Percentiles rank a stretch among this genome's conserved stretches.
These are phyloP conservation scores for Rosa multiflora DNA, from an alignment of 306 rosid genomes.

Conservation along the genomic window DNA sequence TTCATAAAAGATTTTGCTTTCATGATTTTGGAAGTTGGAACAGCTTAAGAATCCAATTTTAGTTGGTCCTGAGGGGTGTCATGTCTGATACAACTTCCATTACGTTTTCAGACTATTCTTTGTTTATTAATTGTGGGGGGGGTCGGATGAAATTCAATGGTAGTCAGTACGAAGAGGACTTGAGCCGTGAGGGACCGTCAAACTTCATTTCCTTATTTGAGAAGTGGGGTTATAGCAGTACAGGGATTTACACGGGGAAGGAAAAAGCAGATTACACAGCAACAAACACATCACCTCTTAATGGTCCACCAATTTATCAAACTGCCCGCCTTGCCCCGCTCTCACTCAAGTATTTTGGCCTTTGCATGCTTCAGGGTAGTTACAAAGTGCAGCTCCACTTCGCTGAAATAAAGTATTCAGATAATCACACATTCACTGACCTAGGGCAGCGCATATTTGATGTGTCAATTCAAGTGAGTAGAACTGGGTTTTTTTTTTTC, in stretches of 20 bases:
- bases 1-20: slow-evolving; percentile 17
- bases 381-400: slow-evolving; percentile 75
- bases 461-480: slow-evolving; percentile 77
- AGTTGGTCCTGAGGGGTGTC: not conserved
- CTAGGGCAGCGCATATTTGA: slow-evolving; percentile 67
- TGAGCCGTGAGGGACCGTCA: slow-evolving; percentile 29
- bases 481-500: not conserved
- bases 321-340: slow-evolving; percentile 61
- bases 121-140: slow-evolving; percentile 78
- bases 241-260: slow-evolving; percentile 37
- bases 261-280: slow-evolving; percentile 6
- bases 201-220: slow-evolving; percentile 27
- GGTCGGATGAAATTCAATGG: slow-evolving; percentile 13
- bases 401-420: slow-evolving; percentile 60
- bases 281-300: slow-evolving; percentile 30
- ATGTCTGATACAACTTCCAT: slow-evolving; percentile 9
- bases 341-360: slow-evolving; percentile 71
- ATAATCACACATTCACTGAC: slow-evolving; percentile 37
- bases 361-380: slow-evolving; percentile 61
- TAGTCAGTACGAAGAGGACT: slow-evolving; percentile 47
- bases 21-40: slow-evolving; percentile 3
- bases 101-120: slow-evolving; percentile 45
- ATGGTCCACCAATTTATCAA: slow-evolving; percentile 28
- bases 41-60: slow-evolving; percentile 7
- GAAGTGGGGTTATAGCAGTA: slow-evolving; percentile 73